Percentiles rank a stretch among this genome's conserved stretches.
These are phyloP conservation scores for Solanum ossicruentum DNA, from an alignment of 257 asterid species.

Conservation along the genomic window DNA sequence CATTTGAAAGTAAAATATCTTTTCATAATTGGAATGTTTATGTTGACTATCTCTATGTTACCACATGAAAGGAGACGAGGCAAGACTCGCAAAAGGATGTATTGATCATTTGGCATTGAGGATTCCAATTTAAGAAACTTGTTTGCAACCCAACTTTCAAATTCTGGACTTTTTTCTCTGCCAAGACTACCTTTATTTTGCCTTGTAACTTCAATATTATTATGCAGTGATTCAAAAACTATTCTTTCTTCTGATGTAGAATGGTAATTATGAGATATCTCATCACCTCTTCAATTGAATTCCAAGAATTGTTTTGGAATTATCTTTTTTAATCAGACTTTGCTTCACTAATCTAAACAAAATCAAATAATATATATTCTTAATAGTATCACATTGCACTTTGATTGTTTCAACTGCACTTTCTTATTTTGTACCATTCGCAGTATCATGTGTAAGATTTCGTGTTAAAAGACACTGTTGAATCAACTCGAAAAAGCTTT, in stretches of 20 bases:
- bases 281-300: constrained; percentile 23
- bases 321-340: not conserved
- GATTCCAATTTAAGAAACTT: constrained; percentile 32
- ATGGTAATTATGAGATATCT: constrained; percentile 25
- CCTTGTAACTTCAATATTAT: constrained; percentile 4
- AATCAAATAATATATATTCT: no score
- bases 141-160: constrained; percentile 48
- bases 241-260: constrained; percentile 74
- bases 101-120: constrained; percentile 24
- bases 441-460: no score
- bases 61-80: no score
- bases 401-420: no score
- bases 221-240: constrained; percentile 38
- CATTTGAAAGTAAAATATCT: no score
- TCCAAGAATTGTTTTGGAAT: constrained; percentile 47
- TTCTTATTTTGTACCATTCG: no score
- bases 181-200: constrained; percentile 14
- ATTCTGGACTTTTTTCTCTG: constrained; percentile 67
- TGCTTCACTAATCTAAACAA: not conserved
- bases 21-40: no score
- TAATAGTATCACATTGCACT: no score
- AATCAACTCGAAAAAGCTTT: no score
- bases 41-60: no score
- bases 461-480: no score
- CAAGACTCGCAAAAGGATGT: no score